Evolutionary conservation across 495 filamentous ascomycete genomes (phyloP), one percentile per base, ranked within the genome.

Genomic region (Penicillium herquei): DNA sequence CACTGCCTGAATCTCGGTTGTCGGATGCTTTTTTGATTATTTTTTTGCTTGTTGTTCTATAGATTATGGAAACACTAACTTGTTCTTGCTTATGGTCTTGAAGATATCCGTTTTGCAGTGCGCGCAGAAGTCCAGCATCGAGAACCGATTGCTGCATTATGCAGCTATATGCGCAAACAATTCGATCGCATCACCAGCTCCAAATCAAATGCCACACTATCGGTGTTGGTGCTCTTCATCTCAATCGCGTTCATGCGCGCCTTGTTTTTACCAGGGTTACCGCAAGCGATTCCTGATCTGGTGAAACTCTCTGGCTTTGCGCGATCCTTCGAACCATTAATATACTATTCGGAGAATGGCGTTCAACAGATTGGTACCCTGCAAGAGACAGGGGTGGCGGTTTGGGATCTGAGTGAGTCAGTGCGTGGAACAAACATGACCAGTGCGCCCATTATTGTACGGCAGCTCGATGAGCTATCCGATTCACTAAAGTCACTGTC

Each of bases 331-430:
- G 92, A 96, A 65, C 92, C 92, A 1, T 74, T 96, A 30, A 94
- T 96, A 39, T 90, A 90, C 73, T 95, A 92, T 65, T 95, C 92
- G 0, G 91, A 96, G 59, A 88, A 92, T 67, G 90, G 90, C 12
- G 84, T 89, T 30, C 82, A 86, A 54, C 90, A 96, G 65, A 89
- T 96, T 17, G 85, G 84, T 34, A 89, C 91, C 37, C 76, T 96
- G 11, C 91, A 95, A 67, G 90, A 94, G 41, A 94, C 91, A 0
- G 87, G 90, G 34, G 85, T 95, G 6, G 92, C 92, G 0, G 91
- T 96, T 16, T 94, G 90, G 89, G 92, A 96, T 69, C 78, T 96
- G 6, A 88, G 89, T 42, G 92, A 96, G 72, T 92, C 85, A 46
- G 86, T 96, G 49, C 85, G 92, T 34, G 82, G 80, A n/a, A 88